Evolutionary conservation across 2,329 filamentous ascomycete species (phyloP).

Genomic region (Exophiala dermatitidis): DNA sequence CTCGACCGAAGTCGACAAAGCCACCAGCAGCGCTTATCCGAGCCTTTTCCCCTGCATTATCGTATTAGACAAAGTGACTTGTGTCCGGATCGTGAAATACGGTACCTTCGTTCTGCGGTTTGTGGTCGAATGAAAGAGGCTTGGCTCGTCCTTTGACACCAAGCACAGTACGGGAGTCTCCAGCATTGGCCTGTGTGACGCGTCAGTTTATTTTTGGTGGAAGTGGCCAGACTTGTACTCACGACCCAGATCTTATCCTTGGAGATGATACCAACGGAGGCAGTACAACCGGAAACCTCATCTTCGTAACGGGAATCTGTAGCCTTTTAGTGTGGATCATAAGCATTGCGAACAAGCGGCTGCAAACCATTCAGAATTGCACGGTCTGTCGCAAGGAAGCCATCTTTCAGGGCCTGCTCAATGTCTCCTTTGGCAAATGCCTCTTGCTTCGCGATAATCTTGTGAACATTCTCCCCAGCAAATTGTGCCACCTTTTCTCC

Average conservation of each 20-base stretch:
- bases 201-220: constrained; percentile 24
- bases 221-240: constrained; percentile 36
- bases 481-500: constrained; percentile 94
- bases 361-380: constrained; percentile 84
- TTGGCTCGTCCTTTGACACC: constrained; percentile 97
- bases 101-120: constrained; percentile 92
- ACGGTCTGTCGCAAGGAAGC: constrained; percentile 89
- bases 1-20: constrained; percentile 96
- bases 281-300: constrained; percentile 95
- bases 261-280: constrained; percentile 81
- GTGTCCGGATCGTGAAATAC: constrained; percentile 4
- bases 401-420: constrained; percentile 93
- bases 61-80: constrained; percentile 16
- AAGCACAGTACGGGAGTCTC: constrained; percentile 88
- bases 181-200: constrained; percentile 73
- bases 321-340: constrained; percentile 20
- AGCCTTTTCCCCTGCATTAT: constrained; percentile 74
- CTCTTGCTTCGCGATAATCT: constrained; percentile 91
- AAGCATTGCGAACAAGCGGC: constrained; percentile 3
- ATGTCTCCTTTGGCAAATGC: constrained; percentile 86
- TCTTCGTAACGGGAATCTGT: constrained; percentile 94
- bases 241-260: constrained; percentile 92
- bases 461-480: constrained; percentile 83
- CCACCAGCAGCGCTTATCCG: constrained; percentile 92
- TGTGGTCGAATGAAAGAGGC: constrained; percentile 97